Percentiles rank a stretch among this genome's conserved stretches.
phyloP scores from a whole-genome alignment of 352 stramenopile species.

The Lagenidium giganteum region DNA sequence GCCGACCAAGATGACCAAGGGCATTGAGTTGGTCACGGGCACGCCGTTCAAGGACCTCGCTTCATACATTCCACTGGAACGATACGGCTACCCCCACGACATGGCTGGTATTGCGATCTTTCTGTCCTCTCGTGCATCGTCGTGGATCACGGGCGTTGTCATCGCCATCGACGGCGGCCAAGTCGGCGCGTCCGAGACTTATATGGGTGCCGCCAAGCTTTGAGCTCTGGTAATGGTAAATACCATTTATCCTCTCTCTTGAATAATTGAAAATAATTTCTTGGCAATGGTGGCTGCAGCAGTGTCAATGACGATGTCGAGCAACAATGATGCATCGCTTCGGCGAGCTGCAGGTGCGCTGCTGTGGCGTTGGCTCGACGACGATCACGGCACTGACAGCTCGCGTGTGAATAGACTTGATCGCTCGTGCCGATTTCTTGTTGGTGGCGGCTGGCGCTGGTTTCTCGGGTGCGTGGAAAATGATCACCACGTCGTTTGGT shows the following conservation, averaged over 20 bases:
- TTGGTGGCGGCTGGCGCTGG: conserved; percentile 85
- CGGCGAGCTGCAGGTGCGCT: background rate
- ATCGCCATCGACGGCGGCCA: conserved; percentile 90
- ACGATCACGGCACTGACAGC: background rate
- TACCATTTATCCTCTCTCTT: too few species aligned
- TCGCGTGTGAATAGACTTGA: conserved; percentile 31
- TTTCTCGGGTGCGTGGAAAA: conserved; percentile 60
- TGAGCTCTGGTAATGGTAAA: conserved; percentile 2
- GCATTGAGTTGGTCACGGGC: conserved; percentile 48
- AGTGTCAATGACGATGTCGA: too few species aligned
- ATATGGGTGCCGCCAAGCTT: conserved; percentile 33
- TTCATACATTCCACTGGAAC: conserved; percentile 68
- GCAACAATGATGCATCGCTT: background rate
- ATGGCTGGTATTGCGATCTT: conserved; percentile 93
- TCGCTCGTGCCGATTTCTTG: conserved; percentile 77
- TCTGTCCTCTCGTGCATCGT: conserved; percentile 81
- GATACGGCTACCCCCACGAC: conserved; percentile 85
- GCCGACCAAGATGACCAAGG: conserved; percentile 85
- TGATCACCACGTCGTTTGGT: background rate
- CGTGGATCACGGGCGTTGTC: conserved; percentile 90
- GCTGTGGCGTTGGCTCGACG: background rate
- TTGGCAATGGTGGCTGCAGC: too few species aligned
- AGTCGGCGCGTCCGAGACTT: conserved; percentile 38
- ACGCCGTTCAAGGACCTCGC: conserved; percentile 54
- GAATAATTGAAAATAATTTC: too few species aligned